Percentiles rank a stretch among this genome's conserved stretches.
These are phyloP conservation scores for Saturnispora ahearnii DNA, from an alignment of 805 yeast species.

Conservation along the genomic window DNA sequence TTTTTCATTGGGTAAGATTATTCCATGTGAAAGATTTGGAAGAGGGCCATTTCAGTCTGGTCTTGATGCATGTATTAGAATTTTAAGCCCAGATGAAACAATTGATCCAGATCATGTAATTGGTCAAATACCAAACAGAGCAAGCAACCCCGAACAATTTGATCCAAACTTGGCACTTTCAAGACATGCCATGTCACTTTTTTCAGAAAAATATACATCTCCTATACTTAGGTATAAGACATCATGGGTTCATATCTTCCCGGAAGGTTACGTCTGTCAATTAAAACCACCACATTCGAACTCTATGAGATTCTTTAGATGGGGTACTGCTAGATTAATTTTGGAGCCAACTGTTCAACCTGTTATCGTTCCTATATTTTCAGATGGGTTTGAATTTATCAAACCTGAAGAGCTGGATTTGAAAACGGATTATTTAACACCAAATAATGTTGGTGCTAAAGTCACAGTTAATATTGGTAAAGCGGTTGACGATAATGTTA, in stretches of 20 bases:
- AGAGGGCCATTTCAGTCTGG: conserved; percentile 89
- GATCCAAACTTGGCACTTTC: conserved; percentile 1
- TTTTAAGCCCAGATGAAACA: conserved; percentile 72
- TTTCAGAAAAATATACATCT: conserved; percentile 31
- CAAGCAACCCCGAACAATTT: not conserved
- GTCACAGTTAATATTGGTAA: conserved; percentile 66
- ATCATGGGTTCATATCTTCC: conserved; percentile 90
- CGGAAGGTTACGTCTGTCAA: conserved; percentile 91
- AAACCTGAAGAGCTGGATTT: conserved; percentile 67
- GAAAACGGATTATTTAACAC: conserved; percentile 34
- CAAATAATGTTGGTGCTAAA: conserved; percentile 57
- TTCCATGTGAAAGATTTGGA: conserved; percentile 83
- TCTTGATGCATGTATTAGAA: conserved; percentile 74
- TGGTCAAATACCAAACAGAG: not conserved
- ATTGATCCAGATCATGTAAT: conserved; percentile 35
- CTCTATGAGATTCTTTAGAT: conserved; percentile 89
- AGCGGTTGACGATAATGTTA: conserved; percentile 49
- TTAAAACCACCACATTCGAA: conserved; percentile 66
- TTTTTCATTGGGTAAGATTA: conserved; percentile 82
- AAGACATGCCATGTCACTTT: conserved; percentile 14
- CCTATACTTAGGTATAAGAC: conserved; percentile 59
- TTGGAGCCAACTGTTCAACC: conserved; percentile 81
- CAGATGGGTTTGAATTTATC: conserved; percentile 78
- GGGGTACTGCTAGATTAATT: conserved; percentile 86
- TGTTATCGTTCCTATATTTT: conserved; percentile 75